A percentile compares a stretch with the other conserved stretches of the same genome.
These are phyloP conservation scores for Bipolaris victoriae DNA, from an alignment of 2,329 filamentous ascomycete genomes.

Conservation along the genomic window DNA sequence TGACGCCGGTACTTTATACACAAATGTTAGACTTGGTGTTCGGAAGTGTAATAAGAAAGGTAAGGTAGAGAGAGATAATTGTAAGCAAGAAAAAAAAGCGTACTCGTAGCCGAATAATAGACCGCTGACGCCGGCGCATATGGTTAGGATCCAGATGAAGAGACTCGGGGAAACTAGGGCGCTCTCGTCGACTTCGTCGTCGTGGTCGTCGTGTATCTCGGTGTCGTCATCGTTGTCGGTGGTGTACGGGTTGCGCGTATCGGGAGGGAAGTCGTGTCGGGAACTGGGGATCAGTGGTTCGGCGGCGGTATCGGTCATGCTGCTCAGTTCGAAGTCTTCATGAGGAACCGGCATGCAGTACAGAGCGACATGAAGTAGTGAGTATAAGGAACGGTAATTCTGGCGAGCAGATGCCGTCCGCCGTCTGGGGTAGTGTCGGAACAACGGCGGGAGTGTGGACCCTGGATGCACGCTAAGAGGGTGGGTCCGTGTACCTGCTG, in stretches of 20 bases:
- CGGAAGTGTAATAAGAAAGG: not conserved
- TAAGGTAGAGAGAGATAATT: not conserved
- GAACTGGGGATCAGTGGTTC: conserved; percentile 40
- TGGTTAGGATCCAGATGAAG: conserved; percentile 63
- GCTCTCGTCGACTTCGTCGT: conserved; percentile 47
- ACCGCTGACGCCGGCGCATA: conserved; percentile 64
- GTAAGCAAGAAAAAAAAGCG: conserved; percentile 9
- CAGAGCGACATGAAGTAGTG: conserved; percentile 1
- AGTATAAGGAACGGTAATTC: not conserved
- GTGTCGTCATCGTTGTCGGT: conserved; percentile 27
- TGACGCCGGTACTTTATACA: conserved; percentile 60
- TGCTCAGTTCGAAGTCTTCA: conserved; percentile 33
- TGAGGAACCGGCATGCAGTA: conserved; percentile 14
- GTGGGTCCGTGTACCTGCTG: conserved; percentile 17
- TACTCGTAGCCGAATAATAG: conserved; percentile 68
- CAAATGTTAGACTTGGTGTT: not conserved
- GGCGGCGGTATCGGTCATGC: conserved; percentile 39
- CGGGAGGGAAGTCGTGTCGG: conserved; percentile 17
- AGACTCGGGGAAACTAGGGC: conserved; percentile 32
- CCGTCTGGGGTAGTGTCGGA: conserved; percentile 18
- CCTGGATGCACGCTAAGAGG: conserved; percentile 13
- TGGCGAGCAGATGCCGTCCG: conserved; percentile 3
- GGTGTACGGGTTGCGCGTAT: conserved; percentile 16
- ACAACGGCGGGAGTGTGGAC: conserved; percentile 17
- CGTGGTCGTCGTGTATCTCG: conserved; percentile 10